These are phyloP conservation scores for Penicillium fuscoglaucum DNA, from an alignment of 2,329 filamentous ascomycete genomes.

Conservation along the genomic window DNA sequence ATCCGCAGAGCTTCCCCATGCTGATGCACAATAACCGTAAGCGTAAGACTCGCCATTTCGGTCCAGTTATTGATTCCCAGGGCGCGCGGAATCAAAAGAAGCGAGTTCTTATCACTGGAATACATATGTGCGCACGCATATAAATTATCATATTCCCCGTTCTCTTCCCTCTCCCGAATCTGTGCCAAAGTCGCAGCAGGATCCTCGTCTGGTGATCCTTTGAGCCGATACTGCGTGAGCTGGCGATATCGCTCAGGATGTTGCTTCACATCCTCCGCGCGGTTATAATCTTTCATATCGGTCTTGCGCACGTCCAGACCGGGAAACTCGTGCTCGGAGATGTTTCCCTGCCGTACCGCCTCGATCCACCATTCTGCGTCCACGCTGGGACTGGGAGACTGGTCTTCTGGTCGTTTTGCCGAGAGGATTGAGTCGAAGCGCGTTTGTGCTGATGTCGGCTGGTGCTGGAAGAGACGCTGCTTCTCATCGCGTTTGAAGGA, in stretches of 20 bases:
- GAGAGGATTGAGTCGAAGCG: slow-evolving; percentile 34
- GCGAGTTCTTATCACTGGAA: slow-evolving; percentile 56
- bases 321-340: slow-evolving; percentile 36
- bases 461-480: slow-evolving; percentile 31
- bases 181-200: slow-evolving; percentile 11
- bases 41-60: slow-evolving; percentile 50
- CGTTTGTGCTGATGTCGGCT: slow-evolving; percentile 30
- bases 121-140: slow-evolving; percentile 61
- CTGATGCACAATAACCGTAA: slow-evolving; percentile 52
- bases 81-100: slow-evolving; percentile 54
- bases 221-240: slow-evolving; percentile 49
- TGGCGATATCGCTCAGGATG: slow-evolving; percentile 42
- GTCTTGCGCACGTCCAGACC: slow-evolving; percentile 53
- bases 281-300: slow-evolving; percentile 54
- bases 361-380: slow-evolving; percentile 42
- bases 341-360: slow-evolving; percentile 27
- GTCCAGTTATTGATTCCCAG: slow-evolving; percentile 44
- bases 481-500: slow-evolving; percentile 53
- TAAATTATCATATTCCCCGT: slow-evolving; percentile 50
- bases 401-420: slow-evolving; percentile 36
- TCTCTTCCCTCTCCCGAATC: slow-evolving; percentile 29
- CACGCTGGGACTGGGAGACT: slow-evolving; percentile 34
- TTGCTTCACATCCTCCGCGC: slow-evolving; percentile 25
- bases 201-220: slow-evolving; percentile 43
- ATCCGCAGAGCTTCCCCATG: slow-evolving; percentile 44